Evolutionary conservation across 345 rosid species (phyloP), one percentile per base, ranked within the genome.

Genomic region (Triadica sebifera): DNA sequence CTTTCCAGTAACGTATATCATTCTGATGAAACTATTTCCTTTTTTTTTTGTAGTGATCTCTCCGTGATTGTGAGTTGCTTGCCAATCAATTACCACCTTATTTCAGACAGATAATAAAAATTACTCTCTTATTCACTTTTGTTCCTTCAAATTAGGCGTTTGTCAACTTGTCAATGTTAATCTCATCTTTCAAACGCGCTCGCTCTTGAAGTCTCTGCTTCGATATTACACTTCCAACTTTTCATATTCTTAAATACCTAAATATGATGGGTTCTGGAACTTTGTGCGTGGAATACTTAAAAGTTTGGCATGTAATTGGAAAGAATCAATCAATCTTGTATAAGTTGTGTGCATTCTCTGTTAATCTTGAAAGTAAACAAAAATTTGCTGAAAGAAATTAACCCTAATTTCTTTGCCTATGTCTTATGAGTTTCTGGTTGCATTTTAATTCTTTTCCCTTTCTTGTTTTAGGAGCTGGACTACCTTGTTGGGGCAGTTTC

Each of bases 401-500:
- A 6, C 19, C 20, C 13, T 47, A 22, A 22, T 8, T 67, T 59
- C 12, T 45, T 20, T 4, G 4, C 19, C 43, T 53, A 29, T 61
- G 25, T 12, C n/a, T 16, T 55, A 20, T 37, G 34, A 72, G 16
- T 22, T 72, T 45, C 22, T 9, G 16, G 12, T 64, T 12, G 6
- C 4, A 9, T 37, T 43, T 4, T 22, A 24, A 62, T 55, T 61
- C 19, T 52, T 22, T 46, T 47, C 67, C n/a, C 38, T 75, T 56
- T 77, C 58, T 51, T 16, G 16, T 77, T 75, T 47, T 77, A 93
- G 98, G 98, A 94, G 81, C 85, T 94, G 66, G 97, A 94, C 74
- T 94, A 94, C 81, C 98, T 94, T 74, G 98, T 85, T 70, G 98
- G 98, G 46, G 98, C 97, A 34, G 97, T 94, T 77, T 74, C 94